These are phyloP conservation scores for Echinosophora koreensis DNA, from an alignment of 306 rosid species.

Conservation along the genomic window DNA sequence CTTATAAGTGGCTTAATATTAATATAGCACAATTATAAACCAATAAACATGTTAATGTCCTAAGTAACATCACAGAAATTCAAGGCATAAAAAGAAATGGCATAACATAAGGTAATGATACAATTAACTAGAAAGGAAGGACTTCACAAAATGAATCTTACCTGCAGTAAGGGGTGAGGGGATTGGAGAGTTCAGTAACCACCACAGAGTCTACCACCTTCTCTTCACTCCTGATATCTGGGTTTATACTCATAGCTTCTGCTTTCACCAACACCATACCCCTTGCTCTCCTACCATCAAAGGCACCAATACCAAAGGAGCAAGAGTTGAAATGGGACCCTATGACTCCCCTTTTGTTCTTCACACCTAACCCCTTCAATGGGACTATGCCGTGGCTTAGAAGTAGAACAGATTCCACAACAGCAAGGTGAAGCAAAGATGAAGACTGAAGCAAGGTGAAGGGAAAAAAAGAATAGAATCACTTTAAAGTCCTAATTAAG, in stretches of 20 bases:
- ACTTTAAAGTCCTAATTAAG: too few relatives aligned
- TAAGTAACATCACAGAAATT: neutral
- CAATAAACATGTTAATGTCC: neutral
- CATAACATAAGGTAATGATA: neutral
- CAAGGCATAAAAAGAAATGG: neutral
- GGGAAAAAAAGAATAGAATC: too few relatives aligned
- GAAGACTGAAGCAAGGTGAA: too few relatives aligned
- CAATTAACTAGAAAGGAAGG: constrained; percentile 21
- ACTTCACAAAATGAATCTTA: constrained; percentile 13
- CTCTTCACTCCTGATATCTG: constrained; percentile 71
- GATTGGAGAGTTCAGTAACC: constrained; percentile 74
- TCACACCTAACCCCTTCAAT: constrained; percentile 34
- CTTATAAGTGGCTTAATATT: neutral
- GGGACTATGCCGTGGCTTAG: constrained; percentile 37
- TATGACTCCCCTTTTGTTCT: constrained; percentile 34
- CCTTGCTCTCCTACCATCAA: constrained; percentile 37
- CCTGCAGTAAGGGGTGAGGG: constrained; percentile 89
- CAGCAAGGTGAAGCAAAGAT: too few relatives aligned
- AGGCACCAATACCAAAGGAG: constrained; percentile 47
- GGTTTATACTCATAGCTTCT: constrained; percentile 60
- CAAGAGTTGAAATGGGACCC: constrained; percentile 45
- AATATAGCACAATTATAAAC: neutral
- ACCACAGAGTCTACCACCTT: constrained; percentile 85
- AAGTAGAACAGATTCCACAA: constrained; percentile 50
- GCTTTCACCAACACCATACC: constrained; percentile 66